phyloP scores from a whole-genome alignment of 495 filamentous ascomycete genomes.

The Penicillium atrosanguineum region DNA sequence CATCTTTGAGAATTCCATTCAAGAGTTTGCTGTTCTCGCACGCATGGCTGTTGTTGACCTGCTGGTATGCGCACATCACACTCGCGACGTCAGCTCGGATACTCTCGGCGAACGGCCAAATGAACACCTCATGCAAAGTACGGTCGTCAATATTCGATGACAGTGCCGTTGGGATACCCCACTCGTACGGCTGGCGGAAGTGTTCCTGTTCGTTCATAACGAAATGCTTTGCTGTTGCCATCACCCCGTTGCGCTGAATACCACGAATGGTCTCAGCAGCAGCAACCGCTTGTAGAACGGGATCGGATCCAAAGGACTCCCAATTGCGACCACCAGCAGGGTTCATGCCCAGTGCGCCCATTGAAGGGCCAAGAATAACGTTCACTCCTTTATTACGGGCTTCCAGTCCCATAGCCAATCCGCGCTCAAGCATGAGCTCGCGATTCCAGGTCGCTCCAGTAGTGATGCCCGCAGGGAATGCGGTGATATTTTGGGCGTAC shows the following conservation, averaged over 20 bases:
- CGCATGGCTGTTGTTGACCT: constrained; percentile 86
- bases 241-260: constrained; percentile 77
- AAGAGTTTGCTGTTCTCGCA: constrained; percentile 90
- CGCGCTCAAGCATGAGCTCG: constrained; percentile 71
- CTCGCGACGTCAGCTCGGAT: constrained; percentile 83
- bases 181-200: constrained; percentile 72
- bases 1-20: constrained; percentile 92
- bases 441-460: constrained; percentile 87
- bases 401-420: constrained; percentile 65
- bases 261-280: constrained; percentile 69
- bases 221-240: constrained; percentile 82
- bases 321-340: constrained; percentile 88
- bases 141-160: constrained; percentile 82
- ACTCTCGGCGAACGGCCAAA: constrained; percentile 88
- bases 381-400: constrained; percentile 70
- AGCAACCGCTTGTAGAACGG: constrained; percentile 68
- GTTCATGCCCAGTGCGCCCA: constrained; percentile 76
- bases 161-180: constrained; percentile 70
- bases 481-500: constrained; percentile 72
- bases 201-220: constrained; percentile 87
- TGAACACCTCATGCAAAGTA: constrained; percentile 78
- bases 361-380: constrained; percentile 70
- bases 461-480: constrained; percentile 82
- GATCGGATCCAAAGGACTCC: constrained; percentile 83
- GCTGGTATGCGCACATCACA: constrained; percentile 87